phyloP scores from a whole-genome alignment of 75 land plant genomes.

The Picea sitchensis region DNA sequence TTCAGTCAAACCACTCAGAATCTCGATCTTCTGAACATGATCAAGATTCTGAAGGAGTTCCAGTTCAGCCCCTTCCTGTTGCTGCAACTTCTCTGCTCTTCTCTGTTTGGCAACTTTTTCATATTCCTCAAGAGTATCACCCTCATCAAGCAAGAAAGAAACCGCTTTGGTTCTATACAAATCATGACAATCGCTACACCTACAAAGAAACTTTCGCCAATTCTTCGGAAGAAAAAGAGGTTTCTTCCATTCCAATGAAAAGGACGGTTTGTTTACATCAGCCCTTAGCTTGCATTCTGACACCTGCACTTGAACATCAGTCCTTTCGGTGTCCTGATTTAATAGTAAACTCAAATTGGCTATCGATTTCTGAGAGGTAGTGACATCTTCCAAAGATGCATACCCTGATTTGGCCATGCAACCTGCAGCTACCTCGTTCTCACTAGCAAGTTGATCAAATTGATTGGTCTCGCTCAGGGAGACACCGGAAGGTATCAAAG shows the following conservation, averaged over 20 bases:
- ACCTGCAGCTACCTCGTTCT: not conserved
- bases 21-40: constrained; percentile 32
- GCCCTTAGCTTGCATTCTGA: no score
- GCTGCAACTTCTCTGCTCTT: constrained; percentile 23
- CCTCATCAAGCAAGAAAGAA: constrained; percentile 24
- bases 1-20: constrained; percentile 35
- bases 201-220: constrained; percentile 32
- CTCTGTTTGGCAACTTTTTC: constrained; percentile 36
- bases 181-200: constrained; percentile 19
- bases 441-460: not conserved
- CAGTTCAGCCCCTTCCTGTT: constrained; percentile 11
- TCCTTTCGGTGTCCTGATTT: not conserved
- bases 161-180: constrained; percentile 24
- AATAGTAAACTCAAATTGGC: not conserved
- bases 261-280: no score
- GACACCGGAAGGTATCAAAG: not conserved
- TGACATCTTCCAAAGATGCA: not conserved
- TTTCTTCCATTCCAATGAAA: not conserved
- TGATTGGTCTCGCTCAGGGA: not conserved
- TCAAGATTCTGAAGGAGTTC: constrained; percentile 23
- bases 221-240: constrained; percentile 26
- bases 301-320: no score
- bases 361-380: not conserved
- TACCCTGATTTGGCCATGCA: not conserved
- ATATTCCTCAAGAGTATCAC: constrained; percentile 28